A percentile compares a stretch with the other conserved stretches of the same genome.
Evolutionary conservation across 768 basidiomycete genomes (phyloP).

Genomic region (Pisolithus tinctorius): DNA sequence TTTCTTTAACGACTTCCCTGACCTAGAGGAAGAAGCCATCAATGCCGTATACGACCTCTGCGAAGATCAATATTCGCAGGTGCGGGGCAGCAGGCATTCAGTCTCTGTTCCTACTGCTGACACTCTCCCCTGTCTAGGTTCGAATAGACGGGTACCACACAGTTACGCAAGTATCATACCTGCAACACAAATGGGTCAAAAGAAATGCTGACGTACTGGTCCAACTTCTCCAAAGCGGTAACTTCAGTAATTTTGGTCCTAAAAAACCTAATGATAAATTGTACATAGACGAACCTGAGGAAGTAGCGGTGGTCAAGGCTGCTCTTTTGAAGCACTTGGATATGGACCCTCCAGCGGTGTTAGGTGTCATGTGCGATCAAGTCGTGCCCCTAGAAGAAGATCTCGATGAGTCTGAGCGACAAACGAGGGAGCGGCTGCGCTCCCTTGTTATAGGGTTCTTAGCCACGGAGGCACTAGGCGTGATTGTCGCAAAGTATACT

Average conservation of each 20-base stretch:
- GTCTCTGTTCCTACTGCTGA: constrained; percentile 4
- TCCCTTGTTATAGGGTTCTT: constrained; percentile 57
- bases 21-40: constrained; percentile 68
- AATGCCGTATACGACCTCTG: constrained; percentile 76
- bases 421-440: constrained; percentile 50
- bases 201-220: constrained; percentile 70
- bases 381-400: constrained; percentile 44
- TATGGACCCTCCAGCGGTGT: constrained; percentile 52
- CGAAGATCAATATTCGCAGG: constrained; percentile 55
- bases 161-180: constrained; percentile 43
- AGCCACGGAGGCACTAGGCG: constrained; percentile 41
- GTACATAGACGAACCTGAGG: constrained; percentile 53
- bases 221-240: constrained; percentile 71
- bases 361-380: constrained; percentile 67
- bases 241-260: background rate
- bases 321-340: constrained; percentile 58
- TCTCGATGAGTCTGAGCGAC: constrained; percentile 52
- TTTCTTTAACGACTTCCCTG: constrained; percentile 63
- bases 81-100: constrained; percentile 21
- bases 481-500: constrained; percentile 40
- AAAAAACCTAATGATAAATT: constrained; percentile 5
- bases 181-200: constrained; percentile 53
- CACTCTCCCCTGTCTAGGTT: constrained; percentile 35
- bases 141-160: constrained; percentile 64
- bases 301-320: constrained; percentile 54